Evolutionary conservation across 2,329 filamentous ascomycete genomes (phyloP).

Genomic region (Cephalotrichum gorgonifer): DNA sequence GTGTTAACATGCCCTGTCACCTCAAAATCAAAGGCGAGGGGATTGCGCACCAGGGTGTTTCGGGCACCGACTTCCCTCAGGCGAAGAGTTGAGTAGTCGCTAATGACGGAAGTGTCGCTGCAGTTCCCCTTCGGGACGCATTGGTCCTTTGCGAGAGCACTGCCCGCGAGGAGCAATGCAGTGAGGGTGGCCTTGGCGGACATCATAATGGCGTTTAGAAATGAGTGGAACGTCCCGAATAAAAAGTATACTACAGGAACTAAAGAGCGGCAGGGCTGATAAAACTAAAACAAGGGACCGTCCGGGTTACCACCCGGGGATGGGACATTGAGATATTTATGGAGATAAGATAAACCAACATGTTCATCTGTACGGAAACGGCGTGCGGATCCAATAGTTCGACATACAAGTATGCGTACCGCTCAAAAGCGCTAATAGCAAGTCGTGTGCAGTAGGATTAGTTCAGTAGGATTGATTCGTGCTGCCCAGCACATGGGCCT

Average conservation of each 20-base stretch:
- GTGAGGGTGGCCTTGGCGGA: not conserved
- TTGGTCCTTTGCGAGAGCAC: not conserved
- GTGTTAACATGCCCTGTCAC: not conserved
- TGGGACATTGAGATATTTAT: too few relatives aligned
- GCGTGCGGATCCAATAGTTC: too few relatives aligned
- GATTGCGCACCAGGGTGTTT: conserved; percentile 23
- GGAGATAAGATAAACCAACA: too few relatives aligned
- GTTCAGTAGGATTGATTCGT: not conserved
- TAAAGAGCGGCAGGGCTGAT: too few relatives aligned
- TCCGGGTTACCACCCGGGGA: too few relatives aligned
- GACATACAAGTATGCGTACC: too few relatives aligned
- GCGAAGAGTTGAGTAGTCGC: conserved; percentile 3
- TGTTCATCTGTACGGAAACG: too few relatives aligned
- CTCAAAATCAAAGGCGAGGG: not conserved
- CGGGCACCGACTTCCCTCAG: conserved; percentile 24
- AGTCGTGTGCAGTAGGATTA: too few relatives aligned
- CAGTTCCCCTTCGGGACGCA: not conserved
- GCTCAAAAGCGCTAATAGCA: too few relatives aligned
- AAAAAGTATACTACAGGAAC: too few relatives aligned
- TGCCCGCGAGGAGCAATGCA: conserved; percentile 1
- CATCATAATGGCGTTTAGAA: not conserved
- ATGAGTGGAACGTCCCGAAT: too few relatives aligned
- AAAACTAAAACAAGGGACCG: too few relatives aligned
- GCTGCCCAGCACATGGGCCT: not conserved
- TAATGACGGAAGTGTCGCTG: not conserved